phyloP scores from a whole-genome alignment of 306 rosid genomes.

The Biancaea sappan region DNA sequence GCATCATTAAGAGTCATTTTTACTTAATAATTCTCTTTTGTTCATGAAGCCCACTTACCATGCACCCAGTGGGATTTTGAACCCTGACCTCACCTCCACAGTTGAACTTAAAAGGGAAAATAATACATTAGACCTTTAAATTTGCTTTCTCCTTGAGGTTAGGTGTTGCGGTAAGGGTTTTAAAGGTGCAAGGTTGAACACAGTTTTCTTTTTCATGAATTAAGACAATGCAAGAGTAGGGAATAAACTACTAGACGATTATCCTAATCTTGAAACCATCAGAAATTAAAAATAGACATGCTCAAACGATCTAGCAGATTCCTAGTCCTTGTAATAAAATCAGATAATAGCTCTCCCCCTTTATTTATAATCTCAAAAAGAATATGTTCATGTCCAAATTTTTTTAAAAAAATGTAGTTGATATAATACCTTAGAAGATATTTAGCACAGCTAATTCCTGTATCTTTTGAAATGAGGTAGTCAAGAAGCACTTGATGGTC shows the following conservation, averaged over 20 bases:
- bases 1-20: not conserved
- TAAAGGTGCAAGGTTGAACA: not conserved
- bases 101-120: not conserved
- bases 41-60: constrained; percentile 15
- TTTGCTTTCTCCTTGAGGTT: not conserved
- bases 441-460: constrained; percentile 82
- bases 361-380: constrained; percentile 18
- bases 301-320: constrained; percentile 18
- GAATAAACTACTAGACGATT: not conserved
- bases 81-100: constrained; percentile 10
- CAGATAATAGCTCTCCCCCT: not conserved
- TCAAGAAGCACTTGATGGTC: constrained; percentile 93
- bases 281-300: constrained; percentile 1
- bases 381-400: not conserved
- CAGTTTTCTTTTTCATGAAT: constrained; percentile 1
- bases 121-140: not conserved
- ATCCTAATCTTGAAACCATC: constrained; percentile 23
- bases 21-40: not conserved
- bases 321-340: constrained; percentile 16
- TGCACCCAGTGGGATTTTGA: constrained; percentile 22
- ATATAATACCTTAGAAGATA: constrained; percentile 70
- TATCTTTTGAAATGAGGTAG: constrained; percentile 88
- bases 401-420: not conserved
- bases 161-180: not conserved
- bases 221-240: constrained; percentile 22